Conservation (phyloP, 495 filamentous ascomycete genomes). For the Astrocystis sublimbata region DNA sequence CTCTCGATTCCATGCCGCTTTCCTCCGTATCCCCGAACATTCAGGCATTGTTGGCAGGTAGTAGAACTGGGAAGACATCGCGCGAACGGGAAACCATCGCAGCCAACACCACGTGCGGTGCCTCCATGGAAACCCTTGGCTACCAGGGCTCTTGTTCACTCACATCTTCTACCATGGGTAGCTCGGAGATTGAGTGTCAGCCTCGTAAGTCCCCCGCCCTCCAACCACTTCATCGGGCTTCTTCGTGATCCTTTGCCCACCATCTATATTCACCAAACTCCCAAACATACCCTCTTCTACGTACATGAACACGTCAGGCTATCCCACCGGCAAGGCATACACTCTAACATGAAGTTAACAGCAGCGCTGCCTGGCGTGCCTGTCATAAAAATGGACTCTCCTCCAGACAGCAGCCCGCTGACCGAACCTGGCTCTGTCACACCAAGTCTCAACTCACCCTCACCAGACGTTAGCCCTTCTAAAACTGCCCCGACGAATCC, state of each 20-base stretch:
- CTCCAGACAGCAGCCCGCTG: conserved; percentile 34
- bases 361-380: conserved; percentile 17
- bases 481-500: conserved; percentile 6
- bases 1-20: conserved; percentile 37
- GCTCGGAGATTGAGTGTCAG: conserved; percentile 8
- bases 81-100: conserved; percentile 36
- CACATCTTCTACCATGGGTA: conserved; percentile 14
- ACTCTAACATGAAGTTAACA: neutral
- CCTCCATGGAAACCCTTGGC: conserved; percentile 11
- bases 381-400: conserved; percentile 16
- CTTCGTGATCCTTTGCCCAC: neutral
- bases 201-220: conserved; percentile 20
- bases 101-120: conserved; percentile 7
- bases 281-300: neutral
- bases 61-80: conserved; percentile 35
- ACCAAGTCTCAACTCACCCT: conserved; percentile 5
- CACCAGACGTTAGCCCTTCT: no score
- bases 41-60: conserved; percentile 35
- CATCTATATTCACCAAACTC: neutral
- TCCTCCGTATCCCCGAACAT: conserved; percentile 39
- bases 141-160: conserved; percentile 16
- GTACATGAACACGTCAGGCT: neutral
- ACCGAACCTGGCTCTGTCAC: conserved; percentile 41
- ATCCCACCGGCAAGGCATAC: neutral
- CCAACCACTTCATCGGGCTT: neutral